Evolutionary conservation across 163 green algal species (phyloP), one percentile per base, ranked within the genome.

Genomic region (Chlamydomonas reinhardtii): DNA sequence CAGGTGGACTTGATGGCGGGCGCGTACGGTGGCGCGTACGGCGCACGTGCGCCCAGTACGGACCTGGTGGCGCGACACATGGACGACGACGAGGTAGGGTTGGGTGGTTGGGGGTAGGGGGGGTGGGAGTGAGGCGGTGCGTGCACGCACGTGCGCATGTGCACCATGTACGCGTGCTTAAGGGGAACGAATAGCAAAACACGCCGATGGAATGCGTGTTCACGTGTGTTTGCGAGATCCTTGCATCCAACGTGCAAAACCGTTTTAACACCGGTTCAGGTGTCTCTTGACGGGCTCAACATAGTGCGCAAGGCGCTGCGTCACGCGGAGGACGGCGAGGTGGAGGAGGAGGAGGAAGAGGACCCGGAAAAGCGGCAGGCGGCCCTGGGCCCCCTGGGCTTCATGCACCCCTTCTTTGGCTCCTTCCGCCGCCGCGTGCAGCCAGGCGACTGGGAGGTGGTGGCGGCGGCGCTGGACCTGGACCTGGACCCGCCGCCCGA

Each of bases 21-120:
- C 32, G 68, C 68, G 68, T 74, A 74, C 68, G 68, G 68, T 34
- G 68, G 68, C 20, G 68, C 68, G 68, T 74, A 74, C 68, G 68
- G 68, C 68, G 68, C 29, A 27, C 31, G 68, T 16, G 29, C 39
- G 34, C 22, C 17, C 68, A 74, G 68, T 15, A 25, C n/a, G 6
- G n/a, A 73, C 66, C 66, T 73, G 66, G 16, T 37, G 66, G n/a
- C 29, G 29, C 66, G 62, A 0, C 25, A 69, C 62, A 29, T n/a
- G 62, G 62, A 69, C 62, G 62, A n/a, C 62, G 62, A 69, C 27
- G 62, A n/a, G 25, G 62, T 32, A 6, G 24, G 65, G 24, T 20
- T 48, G 39, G 39, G 39, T 48, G 8, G 39, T 8, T 48, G 39
- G 39, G 39, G 39, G 5, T 8, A 14, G 39, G 39, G 39, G 39